Evolutionary conservation across 2,329 filamentous ascomycete genomes (phyloP).

Genomic region (Pseudogymnoascus pannorum): DNA sequence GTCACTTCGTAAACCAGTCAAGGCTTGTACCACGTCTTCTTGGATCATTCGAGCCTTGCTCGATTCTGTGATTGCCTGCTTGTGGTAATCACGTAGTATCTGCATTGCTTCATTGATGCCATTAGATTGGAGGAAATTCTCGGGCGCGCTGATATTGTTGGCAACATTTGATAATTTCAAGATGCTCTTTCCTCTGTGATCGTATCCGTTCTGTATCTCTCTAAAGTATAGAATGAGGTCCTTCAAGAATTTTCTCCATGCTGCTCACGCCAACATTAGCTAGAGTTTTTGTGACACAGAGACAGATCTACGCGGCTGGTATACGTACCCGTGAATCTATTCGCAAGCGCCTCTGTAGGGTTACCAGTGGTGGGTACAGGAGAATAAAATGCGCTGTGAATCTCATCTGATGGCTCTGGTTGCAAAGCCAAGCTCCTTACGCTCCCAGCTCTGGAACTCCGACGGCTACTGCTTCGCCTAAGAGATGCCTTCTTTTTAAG

Average conservation of each 20-base stretch:
- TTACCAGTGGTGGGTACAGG: conserved; percentile 82
- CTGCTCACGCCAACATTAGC: conserved; percentile 37
- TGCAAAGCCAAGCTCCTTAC: conserved; percentile 73
- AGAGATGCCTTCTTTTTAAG: conserved; percentile 84
- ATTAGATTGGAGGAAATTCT: conserved; percentile 68
- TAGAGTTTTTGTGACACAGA: not conserved
- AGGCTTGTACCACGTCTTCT: conserved; percentile 78
- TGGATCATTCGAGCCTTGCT: conserved; percentile 89
- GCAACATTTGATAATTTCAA: conserved; percentile 77
- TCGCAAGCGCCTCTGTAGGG: conserved; percentile 80
- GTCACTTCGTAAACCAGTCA: conserved; percentile 80
- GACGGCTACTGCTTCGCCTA: conserved; percentile 70
- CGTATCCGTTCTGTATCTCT: conserved; percentile 84
- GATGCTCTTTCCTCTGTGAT: conserved; percentile 73
- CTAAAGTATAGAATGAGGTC: conserved; percentile 90
- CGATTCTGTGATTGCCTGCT: conserved; percentile 68
- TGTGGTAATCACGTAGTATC: conserved; percentile 76
- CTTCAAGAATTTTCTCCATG: conserved; percentile 92
- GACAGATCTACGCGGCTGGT: not conserved
- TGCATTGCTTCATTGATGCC: conserved; percentile 84
- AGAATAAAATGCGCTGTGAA: conserved; percentile 79
- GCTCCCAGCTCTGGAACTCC: conserved; percentile 78
- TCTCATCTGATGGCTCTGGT: conserved; percentile 59
- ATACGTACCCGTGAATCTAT: conserved; percentile 74
- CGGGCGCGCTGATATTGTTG: conserved; percentile 69